Evolutionary conservation across 2,329 filamentous ascomycete genomes (phyloP), one percentile per base, ranked within the genome.

Genomic region (Monilinia aucupariae): DNA sequence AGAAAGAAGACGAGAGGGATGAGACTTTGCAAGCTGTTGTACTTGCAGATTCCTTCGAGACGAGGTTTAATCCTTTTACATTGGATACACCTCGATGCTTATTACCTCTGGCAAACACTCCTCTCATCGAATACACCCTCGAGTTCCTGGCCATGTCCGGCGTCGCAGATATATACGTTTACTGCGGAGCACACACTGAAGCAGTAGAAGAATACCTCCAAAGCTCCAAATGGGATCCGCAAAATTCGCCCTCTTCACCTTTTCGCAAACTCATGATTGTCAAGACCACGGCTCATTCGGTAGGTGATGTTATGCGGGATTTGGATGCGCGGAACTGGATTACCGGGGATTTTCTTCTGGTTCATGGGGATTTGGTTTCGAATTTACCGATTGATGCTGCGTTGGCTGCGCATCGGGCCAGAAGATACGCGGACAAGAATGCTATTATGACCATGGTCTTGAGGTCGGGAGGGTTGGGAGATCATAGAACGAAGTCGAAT

Each of bases 371-470:
- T 74, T 82, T 97, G 32, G 87, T 99, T 56, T 90, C 91, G 68
- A 97, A 97, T 72, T 79, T 97, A 62, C 84, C 89, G 22, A 85
- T 99, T n/a, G 91, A 93, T 66, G 80, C 81, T 54, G 89, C 90
- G 10, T 78, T 99, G 59, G 85, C 86, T 3, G 86, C 85, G 60
- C 94, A 99, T 75, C 86, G 90, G 65, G 87, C 87, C 62, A 87
- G 94, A 64, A 85, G 92, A 64, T 84, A 88, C 72, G 86, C 87
- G 61, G 91, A 96, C 78, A 93, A 94, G 71, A 93, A 96, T 74
- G 92, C 93, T 45, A 96, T 97, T 76, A 97, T 99, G 94, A 99
- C 94, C 3, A 89, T 97, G 82, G 85, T 99, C 15, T 78, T 97
- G 64, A 84, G 91, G 52, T 88, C 92, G 74, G 90, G 87, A 10